A percentile compares a stretch with the other conserved stretches of the same genome.
Conservation (phyloP, 2,329 filamentous ascomycete genomes). For the Penicillium sp. region DNA sequence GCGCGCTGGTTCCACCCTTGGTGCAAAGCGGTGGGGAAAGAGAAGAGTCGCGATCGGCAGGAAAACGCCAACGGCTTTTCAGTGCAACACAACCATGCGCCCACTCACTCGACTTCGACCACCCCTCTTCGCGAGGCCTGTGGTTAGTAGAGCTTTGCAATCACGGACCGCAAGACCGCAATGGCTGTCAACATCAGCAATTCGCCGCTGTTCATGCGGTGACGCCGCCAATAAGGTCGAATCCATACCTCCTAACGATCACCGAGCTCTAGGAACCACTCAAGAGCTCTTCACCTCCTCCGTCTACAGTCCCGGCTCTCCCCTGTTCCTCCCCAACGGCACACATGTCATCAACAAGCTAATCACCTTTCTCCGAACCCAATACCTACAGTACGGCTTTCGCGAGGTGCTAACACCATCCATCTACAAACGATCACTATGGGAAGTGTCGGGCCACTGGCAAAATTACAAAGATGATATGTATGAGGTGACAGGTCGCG, state of each 20-base stretch:
- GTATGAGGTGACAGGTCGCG: conserved; percentile 70
- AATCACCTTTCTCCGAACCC: conserved; percentile 75
- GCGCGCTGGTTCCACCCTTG: conserved; percentile 2
- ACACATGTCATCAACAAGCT: conserved; percentile 81
- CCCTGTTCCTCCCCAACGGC: conserved; percentile 80
- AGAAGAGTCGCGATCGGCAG: conserved; percentile 16
- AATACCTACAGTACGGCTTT: conserved; percentile 83
- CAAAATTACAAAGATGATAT: conserved; percentile 91
- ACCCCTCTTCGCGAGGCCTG: conserved; percentile 9
- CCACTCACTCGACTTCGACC: conserved; percentile 20
- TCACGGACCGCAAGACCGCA: conserved; percentile 6
- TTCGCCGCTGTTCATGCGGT: conserved; percentile 24
- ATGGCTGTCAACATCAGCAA: conserved; percentile 19
- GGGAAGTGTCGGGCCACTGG: conserved; percentile 83
- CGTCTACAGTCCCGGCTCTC: conserved; percentile 78
- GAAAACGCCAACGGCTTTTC: conserved; percentile 11
- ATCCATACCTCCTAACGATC: conserved; percentile 45
- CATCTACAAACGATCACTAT: conserved; percentile 85
- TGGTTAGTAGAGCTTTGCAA: not conserved
- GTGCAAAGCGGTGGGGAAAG: conserved; percentile 24
- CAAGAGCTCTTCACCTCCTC: conserved; percentile 81
- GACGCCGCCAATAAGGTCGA: conserved; percentile 21
- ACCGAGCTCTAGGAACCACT: conserved; percentile 50
- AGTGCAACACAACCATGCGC: conserved; percentile 24
- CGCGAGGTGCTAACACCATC: conserved; percentile 86